phyloP scores from a whole-genome alignment of 208 protist species.

The Leishmania martiniquensis region DNA sequence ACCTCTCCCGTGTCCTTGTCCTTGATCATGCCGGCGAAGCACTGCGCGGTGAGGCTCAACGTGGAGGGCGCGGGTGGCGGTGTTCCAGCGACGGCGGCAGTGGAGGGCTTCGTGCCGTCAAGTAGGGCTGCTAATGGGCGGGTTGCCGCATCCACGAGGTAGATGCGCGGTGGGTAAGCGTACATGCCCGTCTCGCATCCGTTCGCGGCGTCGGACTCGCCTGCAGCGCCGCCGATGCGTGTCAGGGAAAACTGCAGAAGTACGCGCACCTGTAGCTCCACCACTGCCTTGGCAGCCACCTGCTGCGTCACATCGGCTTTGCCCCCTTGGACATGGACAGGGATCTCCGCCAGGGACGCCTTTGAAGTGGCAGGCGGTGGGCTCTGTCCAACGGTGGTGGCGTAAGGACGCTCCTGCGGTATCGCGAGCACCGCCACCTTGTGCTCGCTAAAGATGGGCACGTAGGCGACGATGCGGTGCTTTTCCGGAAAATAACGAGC shows the following conservation, averaged over 20 bases:
- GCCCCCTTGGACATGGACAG: not conserved
- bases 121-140: not conserved
- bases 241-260: slow-evolving; percentile 27
- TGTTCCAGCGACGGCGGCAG: not conserved
- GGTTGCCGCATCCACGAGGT: slow-evolving; percentile 32
- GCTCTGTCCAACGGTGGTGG: slow-evolving; percentile 19
- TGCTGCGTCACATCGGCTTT: slow-evolving; percentile 27
- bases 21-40: slow-evolving; percentile 28
- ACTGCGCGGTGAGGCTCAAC: slow-evolving; percentile 15
- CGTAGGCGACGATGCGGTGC: slow-evolving; percentile 30
- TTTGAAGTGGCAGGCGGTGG: not conserved
- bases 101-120: not conserved
- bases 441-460: slow-evolving; percentile 47
- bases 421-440: slow-evolving; percentile 25
- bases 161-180: slow-evolving; percentile 32
- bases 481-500: slow-evolving; percentile 22
- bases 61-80: not conserved
- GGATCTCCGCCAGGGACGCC: not conserved
- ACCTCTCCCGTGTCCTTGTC: slow-evolving; percentile 30
- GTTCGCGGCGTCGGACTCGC: not conserved
- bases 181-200: slow-evolving; percentile 18
- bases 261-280: slow-evolving; percentile 36
- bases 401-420: slow-evolving; percentile 25
- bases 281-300: slow-evolving; percentile 31
- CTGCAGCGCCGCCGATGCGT: not conserved